phyloP scores from a whole-genome alignment of 2,329 filamentous ascomycete genomes.

The Diplodia seriata region DNA sequence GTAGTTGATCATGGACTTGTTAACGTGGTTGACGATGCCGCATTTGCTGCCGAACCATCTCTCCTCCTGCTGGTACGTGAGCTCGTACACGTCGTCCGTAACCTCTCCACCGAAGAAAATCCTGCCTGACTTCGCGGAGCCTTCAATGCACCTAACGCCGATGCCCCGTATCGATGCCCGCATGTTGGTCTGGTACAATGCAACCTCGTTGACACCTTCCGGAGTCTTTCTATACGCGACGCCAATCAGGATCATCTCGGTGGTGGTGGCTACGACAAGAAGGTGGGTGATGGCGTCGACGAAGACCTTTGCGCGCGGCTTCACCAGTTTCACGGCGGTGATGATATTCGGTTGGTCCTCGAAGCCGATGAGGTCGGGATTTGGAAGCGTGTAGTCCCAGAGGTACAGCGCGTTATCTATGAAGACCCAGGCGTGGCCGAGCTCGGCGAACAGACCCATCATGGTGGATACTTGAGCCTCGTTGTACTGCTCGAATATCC shows the following conservation, averaged over 20 bases:
- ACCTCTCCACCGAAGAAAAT: conserved; percentile 88
- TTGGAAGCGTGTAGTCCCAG: conserved; percentile 96
- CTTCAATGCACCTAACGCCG: conserved; percentile 78
- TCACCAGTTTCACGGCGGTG: conserved; percentile 85
- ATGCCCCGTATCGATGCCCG: conserved; percentile 76
- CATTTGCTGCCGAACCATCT: conserved; percentile 93
- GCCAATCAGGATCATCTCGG: conserved; percentile 86
- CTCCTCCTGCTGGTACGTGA: conserved; percentile 96
- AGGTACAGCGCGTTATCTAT: conserved; percentile 96
- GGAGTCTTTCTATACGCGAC: conserved; percentile 70
- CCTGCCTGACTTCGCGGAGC: conserved; percentile 78
- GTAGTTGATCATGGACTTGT: conserved; percentile 61
- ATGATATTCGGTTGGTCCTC: conserved; percentile 90
- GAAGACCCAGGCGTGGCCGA: conserved; percentile 93
- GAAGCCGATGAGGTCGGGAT: conserved; percentile 88
- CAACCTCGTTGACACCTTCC: conserved; percentile 74
- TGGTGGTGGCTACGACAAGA: conserved; percentile 84
- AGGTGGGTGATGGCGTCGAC: conserved; percentile 84
- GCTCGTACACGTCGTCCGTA: conserved; percentile 89
- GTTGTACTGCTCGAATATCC: conserved; percentile 92
- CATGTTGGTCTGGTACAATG: conserved; percentile 90
- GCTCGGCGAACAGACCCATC: conserved; percentile 93
- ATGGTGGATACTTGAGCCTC: conserved; percentile 83
- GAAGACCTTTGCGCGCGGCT: conserved; percentile 87
- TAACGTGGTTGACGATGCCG: conserved; percentile 85